A percentile compares a stretch with the other conserved stretches of the same genome.
Conservation (phyloP, 352 stramenopile species). For the Globisporangium megalacanthum region DNA sequence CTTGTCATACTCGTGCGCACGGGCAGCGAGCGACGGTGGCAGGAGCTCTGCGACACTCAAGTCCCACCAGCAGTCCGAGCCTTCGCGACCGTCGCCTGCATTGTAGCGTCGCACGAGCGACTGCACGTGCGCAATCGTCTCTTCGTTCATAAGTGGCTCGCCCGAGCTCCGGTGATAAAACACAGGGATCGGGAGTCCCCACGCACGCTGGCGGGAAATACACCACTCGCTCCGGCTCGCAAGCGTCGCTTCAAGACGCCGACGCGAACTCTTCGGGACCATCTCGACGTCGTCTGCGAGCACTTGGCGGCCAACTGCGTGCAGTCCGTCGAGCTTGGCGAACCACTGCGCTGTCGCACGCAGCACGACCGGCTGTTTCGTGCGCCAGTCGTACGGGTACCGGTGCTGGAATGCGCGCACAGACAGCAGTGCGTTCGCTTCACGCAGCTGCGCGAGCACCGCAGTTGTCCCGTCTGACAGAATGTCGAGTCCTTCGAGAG, state of each 20-base stretch:
- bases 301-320: constrained; percentile 63
- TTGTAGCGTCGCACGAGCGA: constrained; percentile 40
- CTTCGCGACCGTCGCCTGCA: constrained; percentile 63
- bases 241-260: constrained; percentile 83
- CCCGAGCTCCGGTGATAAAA: constrained; percentile 93
- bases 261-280: constrained; percentile 84
- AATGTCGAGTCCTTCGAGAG: constrained; percentile 89
- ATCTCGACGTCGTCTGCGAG: constrained; percentile 83
- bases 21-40: constrained; percentile 40
- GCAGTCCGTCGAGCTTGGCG: constrained; percentile 92
- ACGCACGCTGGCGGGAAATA: constrained; percentile 97
- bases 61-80: constrained; percentile 96
- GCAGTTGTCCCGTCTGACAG: constrained; percentile 88
- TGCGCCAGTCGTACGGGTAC: constrained; percentile 99
- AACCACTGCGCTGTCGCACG: constrained; percentile 99
- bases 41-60: constrained; percentile 74
- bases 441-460: constrained; percentile 86
- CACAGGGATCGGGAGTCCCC: constrained; percentile 98
- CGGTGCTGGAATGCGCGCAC: constrained; percentile 89
- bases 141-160: constrained; percentile 89
- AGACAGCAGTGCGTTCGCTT: constrained; percentile 79
- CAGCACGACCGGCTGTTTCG: constrained; percentile 98
- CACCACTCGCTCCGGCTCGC: constrained; percentile 95
- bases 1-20: constrained; percentile 90
- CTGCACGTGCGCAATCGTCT: constrained; percentile 88